Base-by-base conservation (phyloP, 108 stramenopile species). In the Cylindrotheca fusiformis region DNA sequence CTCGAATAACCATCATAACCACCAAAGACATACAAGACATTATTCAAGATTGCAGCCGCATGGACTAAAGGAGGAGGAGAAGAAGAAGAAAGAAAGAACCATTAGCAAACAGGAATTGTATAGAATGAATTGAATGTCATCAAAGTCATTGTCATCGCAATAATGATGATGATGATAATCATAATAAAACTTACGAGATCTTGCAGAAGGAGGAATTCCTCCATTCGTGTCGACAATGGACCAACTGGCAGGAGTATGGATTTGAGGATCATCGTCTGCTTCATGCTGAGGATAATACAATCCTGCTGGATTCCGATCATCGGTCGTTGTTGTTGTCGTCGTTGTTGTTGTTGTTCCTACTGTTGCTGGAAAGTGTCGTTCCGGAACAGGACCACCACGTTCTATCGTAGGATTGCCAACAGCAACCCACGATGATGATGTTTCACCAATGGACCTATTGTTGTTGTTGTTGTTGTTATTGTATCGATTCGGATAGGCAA, bases 1-100 rank as follows among this genome's bases (percentile, higher is more conserved):
- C 96, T 82, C 21, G 67, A 46, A 10, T 76, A 62, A 18, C 97
- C 97, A 56, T 95, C 91, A 68, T 96, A 96, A 0, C 88, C 84
- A 17, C 85, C 83, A 69, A 80, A 84, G 18, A 75, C 63, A 27
- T 77, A 79, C 55, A 81, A 55, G 30, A 64, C 52, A 23, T 62
- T 70, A 51, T 85, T 79, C 63, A 76, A 52, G 48, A 72, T 27
- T 2, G 90, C 96, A 5, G 95, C 95, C 20, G 92, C 89, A 71
- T 99, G 98, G 27, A 96, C 36, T 41, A 41, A 6, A 41, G n/a
- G n/a, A n/a, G n/a, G n/a, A n/a, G n/a, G n/a, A n/a, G n/a, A n/a
- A n/a, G n/a, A n/a, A n/a, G n/a, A n/a, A n/a, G n/a, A n/a, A n/a
- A n/a, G n/a, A n/a, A n/a, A n/a, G n/a, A n/a, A n/a, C n/a, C n/a